phyloP scores from a whole-genome alignment of 2,329 filamentous ascomycete genomes.

The Alternaria novae-zelandiae region DNA sequence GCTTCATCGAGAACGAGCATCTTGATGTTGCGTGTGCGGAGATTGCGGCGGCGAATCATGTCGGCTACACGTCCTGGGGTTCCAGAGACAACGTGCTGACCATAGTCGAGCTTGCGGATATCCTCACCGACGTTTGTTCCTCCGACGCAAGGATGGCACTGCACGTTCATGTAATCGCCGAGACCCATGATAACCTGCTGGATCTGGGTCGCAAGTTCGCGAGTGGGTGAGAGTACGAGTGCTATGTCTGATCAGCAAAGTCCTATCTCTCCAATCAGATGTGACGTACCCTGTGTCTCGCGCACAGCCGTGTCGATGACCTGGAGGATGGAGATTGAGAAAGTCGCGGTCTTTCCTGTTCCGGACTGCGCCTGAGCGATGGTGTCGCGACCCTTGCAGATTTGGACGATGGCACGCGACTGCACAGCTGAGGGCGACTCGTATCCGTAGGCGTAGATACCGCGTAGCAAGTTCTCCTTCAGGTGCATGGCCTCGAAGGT shows the following conservation, averaged over 20 bases:
- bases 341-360: slow-evolving; percentile 95
- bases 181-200: slow-evolving; percentile 99
- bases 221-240: slow-evolving; percentile 91
- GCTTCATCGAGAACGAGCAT: slow-evolving; percentile 80
- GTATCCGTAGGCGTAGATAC: slow-evolving; percentile 98
- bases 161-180: slow-evolving; percentile 99
- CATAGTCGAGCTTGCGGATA: slow-evolving; percentile 95
- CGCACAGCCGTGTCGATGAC: slow-evolving; percentile 93
- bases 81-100: slow-evolving; percentile 95
- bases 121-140: slow-evolving; percentile 98
- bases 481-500: slow-evolving; percentile 80
- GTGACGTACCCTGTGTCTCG: slow-evolving; percentile 73
- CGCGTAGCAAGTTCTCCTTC: slow-evolving; percentile 95
- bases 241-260: slow-evolving; percentile 56
- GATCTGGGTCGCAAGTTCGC: slow-evolving; percentile 96
- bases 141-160: slow-evolving; percentile 98
- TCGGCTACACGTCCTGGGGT: slow-evolving; percentile 95
- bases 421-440: slow-evolving; percentile 98
- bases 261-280: not conserved
- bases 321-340: slow-evolving; percentile 94
- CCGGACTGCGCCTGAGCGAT: slow-evolving; percentile 98
- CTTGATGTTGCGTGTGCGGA: slow-evolving; percentile 77
- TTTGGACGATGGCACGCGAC: slow-evolving; percentile 96
- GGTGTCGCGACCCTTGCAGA: slow-evolving; percentile 98
- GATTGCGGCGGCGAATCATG: slow-evolving; percentile 77